Base-by-base conservation (phyloP, 768 basidiomycete genomes). In the Xanthoconium stramineum region DNA sequence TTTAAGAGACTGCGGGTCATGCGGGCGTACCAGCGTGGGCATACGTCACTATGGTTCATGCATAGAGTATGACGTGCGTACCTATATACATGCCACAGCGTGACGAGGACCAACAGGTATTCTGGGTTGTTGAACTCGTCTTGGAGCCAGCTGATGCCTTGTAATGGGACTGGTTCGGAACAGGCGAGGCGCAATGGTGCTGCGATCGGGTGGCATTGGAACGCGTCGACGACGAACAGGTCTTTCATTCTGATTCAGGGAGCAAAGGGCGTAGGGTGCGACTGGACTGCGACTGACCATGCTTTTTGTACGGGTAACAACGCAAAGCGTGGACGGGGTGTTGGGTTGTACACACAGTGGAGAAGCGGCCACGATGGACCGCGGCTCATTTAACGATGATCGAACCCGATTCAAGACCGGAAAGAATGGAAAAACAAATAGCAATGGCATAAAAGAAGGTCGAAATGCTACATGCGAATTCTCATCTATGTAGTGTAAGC, bases 81-180 rank as follows among this genome's bases (percentile, higher is more conserved):
- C 89, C 82, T 75, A 73, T 92, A 94, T 29, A 93, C 73, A 62
- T 89, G 80, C 83, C 86, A 91, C 24, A 92, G 80, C 76, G 88
- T 83, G 76, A 90, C 84, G 43, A 90, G 76, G 71, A 83, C 88
- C 47, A 80, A 78, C 15, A 84, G 71, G 68, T 91, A 91, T 65
- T 89, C 87, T 42, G 39, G 37, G 19, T 81, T 77, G 66, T 79
- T 78, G 51, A 9, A 74, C 11, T 88, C 88, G 51, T 78, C 78
- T 20, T 82, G 75, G 40, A 90, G 74, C 46, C 79, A 79, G 45
- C 24, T 24, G 24, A 24, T 4, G 24, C 24, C 24, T 24, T 24
- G 24, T 4, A 24, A 24, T 24, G 24, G 24, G 24, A 24, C 24
- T 24, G 45, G 36, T 3, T 46, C 43, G 17, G 47, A 9, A 19